Evolutionary conservation across 2,329 filamentous ascomycete genomes (phyloP), one percentile per base, ranked within the genome.

Genomic region (Pseudopyricularia cyperi): DNA sequence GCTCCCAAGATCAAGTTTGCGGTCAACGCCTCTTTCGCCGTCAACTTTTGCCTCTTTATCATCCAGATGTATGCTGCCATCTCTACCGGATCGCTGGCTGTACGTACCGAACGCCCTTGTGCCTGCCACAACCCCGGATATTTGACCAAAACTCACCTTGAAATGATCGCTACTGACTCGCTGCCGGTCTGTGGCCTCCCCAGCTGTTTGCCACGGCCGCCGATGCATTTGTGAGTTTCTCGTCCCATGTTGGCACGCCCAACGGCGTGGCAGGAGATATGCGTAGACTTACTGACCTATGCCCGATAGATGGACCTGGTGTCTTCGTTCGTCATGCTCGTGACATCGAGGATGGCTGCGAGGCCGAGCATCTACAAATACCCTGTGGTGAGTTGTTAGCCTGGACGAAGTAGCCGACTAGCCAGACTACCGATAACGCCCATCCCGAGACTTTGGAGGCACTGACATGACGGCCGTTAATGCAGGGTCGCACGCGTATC

Each of bases 171-270:
- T 54, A 61, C 56, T n/a, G 34, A 28, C 14, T 26, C 6, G 24
- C 39, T 53, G 33, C 28, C 39, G 19, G 28, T n/a, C 19, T 30
- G 12, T 15, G 2, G 15, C 17, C 17, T 14, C 37, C 48, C 7
- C 57, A 68, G 64, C 70, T 83, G 19, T 81, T 83, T 55, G 79
- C 79, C 15, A 83, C 79, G n/a, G 75, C 80, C 26, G 79, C 80
- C 46, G 80, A 83, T 66, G 79, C 79, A 5, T 80, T 81, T 62
- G 71, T 74, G 58, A 60, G 70, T 70, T 15, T 42, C 19, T n/a
- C 48, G 3, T 26, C 37, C 26, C 33, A 15, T 15, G 9, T 28
- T 3, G 15, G 19, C 19, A 34, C 9, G 19, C 33, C 9, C 30
- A 26, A 4, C 12, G n/a, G 7, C n/a, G 6, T 19, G 2, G 2